Conservation (phyloP, 225 moss, liverwort and hornwort species). For the Asterella californica region DNA sequence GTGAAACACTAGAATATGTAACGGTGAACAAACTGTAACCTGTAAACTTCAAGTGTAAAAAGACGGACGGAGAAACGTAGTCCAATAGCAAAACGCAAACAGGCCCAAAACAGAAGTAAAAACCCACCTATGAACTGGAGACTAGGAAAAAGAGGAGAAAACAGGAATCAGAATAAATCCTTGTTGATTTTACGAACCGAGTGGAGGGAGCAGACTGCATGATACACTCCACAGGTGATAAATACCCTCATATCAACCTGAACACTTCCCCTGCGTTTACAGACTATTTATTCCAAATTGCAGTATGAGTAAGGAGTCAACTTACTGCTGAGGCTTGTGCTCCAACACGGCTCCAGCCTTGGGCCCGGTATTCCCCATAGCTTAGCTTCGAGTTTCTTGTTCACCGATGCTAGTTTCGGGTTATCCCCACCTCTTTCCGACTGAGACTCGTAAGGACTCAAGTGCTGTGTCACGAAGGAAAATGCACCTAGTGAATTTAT, state of each 20-base stretch:
- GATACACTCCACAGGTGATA: too few species aligned
- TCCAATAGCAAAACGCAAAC: too few species aligned
- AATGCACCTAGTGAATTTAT: background rate
- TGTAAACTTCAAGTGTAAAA: too few species aligned
- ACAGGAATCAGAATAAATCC: too few species aligned
- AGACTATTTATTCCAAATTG: background rate
- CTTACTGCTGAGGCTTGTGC: slow-evolving; percentile 31
- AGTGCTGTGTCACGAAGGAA: slow-evolving; percentile 7
- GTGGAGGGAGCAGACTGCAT: too few species aligned
- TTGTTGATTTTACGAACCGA: too few species aligned
- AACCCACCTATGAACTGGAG: too few species aligned
- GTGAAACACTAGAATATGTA: too few species aligned
- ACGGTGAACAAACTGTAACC: too few species aligned
- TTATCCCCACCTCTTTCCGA: background rate
- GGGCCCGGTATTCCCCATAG: slow-evolving; percentile 36
- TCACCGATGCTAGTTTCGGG: background rate
- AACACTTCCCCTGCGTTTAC: background rate
- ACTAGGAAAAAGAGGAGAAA: too few species aligned
- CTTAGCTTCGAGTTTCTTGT: slow-evolving; percentile 23
- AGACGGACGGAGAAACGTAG: too few species aligned
- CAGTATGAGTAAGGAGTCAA: background rate
- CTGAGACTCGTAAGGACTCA: slow-evolving; percentile 15
- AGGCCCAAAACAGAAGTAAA: too few species aligned
- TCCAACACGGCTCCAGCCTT: slow-evolving; percentile 43
- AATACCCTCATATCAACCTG: background rate